phyloP scores from a whole-genome alignment of 805 yeast species.

The Starmerella roubikii region DNA sequence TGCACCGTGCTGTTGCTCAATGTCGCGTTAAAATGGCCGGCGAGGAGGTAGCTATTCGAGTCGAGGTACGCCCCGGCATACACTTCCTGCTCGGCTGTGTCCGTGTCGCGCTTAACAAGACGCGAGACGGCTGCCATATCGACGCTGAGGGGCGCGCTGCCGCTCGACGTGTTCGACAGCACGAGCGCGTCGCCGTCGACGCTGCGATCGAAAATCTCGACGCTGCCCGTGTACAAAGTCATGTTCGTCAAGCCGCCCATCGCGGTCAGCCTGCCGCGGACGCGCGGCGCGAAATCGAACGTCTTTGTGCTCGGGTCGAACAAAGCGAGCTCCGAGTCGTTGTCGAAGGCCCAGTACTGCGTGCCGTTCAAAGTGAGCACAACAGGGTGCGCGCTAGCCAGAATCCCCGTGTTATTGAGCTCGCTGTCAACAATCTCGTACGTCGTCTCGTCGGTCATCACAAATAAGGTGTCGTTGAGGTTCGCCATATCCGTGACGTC shows the following conservation, averaged over 20 bases:
- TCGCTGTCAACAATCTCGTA: background rate
- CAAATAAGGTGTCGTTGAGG: conserved; percentile 30
- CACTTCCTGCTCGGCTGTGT: background rate
- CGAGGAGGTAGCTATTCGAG: conserved; percentile 38
- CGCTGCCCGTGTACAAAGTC: background rate
- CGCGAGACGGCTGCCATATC: background rate
- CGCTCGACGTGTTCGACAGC: no score
- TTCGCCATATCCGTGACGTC: conserved; percentile 37
- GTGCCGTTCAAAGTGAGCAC: conserved; percentile 21
- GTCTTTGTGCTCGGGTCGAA: no score
- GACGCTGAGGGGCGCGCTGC: no score
- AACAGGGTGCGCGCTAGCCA: conserved; percentile 12
- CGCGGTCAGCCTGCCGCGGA: background rate
- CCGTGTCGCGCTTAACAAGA: background rate
- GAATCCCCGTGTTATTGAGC: conserved; percentile 10
- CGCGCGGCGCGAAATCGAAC: background rate
- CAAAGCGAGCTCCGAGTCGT: no score
- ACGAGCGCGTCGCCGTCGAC: no score
- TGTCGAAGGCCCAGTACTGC: conserved; percentile 20
- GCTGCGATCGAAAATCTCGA: background rate
- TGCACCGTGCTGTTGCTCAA: conserved; percentile 21
- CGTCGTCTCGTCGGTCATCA: background rate
- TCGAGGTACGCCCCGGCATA: conserved; percentile 33
- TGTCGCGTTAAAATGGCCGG: conserved; percentile 41
- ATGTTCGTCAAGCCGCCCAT: background rate